Conservation (phyloP, 371 early-diverging fungal genomes). For the Fennellomyces sp. region DNA sequence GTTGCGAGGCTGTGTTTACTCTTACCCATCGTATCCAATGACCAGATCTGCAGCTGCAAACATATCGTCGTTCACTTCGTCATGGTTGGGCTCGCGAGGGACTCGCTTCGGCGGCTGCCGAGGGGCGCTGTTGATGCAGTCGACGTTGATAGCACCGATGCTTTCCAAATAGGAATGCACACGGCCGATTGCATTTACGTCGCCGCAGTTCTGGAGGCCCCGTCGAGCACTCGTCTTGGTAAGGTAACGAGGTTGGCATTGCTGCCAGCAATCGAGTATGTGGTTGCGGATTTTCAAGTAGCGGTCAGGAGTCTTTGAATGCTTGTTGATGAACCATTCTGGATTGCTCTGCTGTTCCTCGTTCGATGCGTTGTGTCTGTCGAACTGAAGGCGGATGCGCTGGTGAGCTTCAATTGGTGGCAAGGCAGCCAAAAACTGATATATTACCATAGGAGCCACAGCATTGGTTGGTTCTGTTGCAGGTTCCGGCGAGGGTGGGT, state of each 20-base stretch:
- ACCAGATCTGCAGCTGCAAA: constrained; percentile 39
- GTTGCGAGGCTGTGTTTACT: not conserved
- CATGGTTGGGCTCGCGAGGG: constrained; percentile 20
- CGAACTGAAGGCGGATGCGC: constrained; percentile 17
- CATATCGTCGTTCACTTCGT: constrained; percentile 16
- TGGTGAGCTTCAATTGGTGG: not conserved
- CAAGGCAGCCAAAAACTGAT: not conserved
- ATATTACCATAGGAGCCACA: not conserved
- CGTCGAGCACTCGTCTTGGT: constrained; percentile 65
- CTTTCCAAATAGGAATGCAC: constrained; percentile 85
- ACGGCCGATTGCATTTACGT: constrained; percentile 91
- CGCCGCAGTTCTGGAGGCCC: constrained; percentile 70
- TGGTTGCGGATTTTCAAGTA: constrained; percentile 86
- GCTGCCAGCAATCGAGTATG: constrained; percentile 78
- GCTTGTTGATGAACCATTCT: constrained; percentile 78
- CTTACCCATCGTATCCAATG: constrained; percentile 46
- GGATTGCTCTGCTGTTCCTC: constrained; percentile 65
- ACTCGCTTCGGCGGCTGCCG: constrained; percentile 29
- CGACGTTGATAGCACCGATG: constrained; percentile 80
- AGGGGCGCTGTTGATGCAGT: constrained; percentile 40
- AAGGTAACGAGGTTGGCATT: constrained; percentile 67
- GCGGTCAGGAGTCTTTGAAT: constrained; percentile 85
- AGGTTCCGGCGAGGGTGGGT: not conserved
- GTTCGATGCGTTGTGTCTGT: constrained; percentile 43
- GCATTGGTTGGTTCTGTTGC: not conserved